These are phyloP conservation scores for Suillus tomentosus DNA, from an alignment of 768 basidiomycete species.

Conservation along the genomic window DNA sequence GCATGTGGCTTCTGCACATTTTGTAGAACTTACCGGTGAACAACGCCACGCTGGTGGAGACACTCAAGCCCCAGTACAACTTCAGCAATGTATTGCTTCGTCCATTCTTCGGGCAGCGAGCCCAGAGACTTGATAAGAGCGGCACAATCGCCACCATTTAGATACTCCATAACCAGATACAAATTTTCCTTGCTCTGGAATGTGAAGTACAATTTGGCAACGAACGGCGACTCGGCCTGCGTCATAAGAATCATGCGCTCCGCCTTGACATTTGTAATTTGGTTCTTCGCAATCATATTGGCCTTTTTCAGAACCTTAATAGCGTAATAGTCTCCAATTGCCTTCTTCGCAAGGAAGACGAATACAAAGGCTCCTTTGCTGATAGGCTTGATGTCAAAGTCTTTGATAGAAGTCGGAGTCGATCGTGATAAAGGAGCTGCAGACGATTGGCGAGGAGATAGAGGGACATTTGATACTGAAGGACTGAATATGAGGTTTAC, in stretches of 20 bases:
- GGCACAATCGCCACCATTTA: conserved; percentile 97
- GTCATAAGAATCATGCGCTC: conserved; percentile 99
- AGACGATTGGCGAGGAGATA: conserved; percentile 90
- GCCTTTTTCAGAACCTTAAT: conserved; percentile 99
- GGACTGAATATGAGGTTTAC: conserved; percentile 64
- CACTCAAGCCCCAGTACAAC: conserved; percentile 96
- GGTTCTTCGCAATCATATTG: conserved; percentile 99
- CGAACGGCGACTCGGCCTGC: conserved; percentile 97
- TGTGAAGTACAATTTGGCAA: conserved; percentile 96
- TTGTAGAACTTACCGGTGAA: conserved; percentile 79
- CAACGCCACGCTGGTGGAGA: conserved; percentile 91
- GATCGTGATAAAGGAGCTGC: conserved; percentile 76
- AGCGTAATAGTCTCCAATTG: conserved; percentile 97
- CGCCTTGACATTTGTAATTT: conserved; percentile 99
- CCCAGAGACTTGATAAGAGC: conserved; percentile 97
- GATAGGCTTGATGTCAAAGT: conserved; percentile 99
- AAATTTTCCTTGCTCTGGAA: conserved; percentile 99
- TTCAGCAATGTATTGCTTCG: conserved; percentile 93
- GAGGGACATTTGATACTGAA: conserved; percentile 49
- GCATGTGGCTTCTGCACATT: neutral
- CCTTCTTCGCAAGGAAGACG: conserved; percentile 98
- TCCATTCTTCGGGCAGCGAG: conserved; percentile 95
- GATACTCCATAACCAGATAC: conserved; percentile 99
- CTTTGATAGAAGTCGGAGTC: conserved; percentile 91
- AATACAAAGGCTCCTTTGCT: conserved; percentile 98